Percentiles rank a stretch among this genome's conserved stretches.
phyloP scores from a whole-genome alignment of 140 eudicot species.

The Ambrosia hybrid region DNA sequence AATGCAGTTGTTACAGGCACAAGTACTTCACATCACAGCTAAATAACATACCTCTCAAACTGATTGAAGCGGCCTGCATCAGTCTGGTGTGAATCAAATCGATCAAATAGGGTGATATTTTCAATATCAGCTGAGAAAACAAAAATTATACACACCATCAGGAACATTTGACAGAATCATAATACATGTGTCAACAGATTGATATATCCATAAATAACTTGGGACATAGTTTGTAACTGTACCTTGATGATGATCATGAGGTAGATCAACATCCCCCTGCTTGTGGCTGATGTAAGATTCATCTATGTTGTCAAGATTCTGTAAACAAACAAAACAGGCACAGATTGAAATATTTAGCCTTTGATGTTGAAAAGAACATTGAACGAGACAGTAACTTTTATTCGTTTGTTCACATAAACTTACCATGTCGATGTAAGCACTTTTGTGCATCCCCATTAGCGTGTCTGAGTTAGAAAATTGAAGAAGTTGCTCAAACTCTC shows the following conservation, averaged over 20 bases:
- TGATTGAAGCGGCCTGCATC: slow-evolving; percentile 49
- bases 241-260: slow-evolving; percentile 81
- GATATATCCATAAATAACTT: background rate
- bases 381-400: background rate
- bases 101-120: slow-evolving; percentile 68
- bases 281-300: slow-evolving; percentile 47
- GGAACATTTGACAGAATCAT: slow-evolving; percentile 12
- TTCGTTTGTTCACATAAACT: background rate
- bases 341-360: background rate
- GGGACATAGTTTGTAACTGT: slow-evolving; percentile 42
- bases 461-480: slow-evolving; percentile 44
- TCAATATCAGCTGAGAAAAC: slow-evolving; percentile 65
- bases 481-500: slow-evolving; percentile 61
- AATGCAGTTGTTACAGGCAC: background rate
- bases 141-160: slow-evolving; percentile 13
- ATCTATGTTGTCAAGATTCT: slow-evolving; percentile 74
- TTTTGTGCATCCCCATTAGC: slow-evolving; percentile 54
- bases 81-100: slow-evolving; percentile 53
- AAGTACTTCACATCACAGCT: slow-evolving; percentile 3
- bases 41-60: slow-evolving; percentile 67
- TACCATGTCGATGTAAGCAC: slow-evolving; percentile 78
- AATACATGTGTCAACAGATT: background rate
- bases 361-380: background rate
- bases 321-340: slow-evolving; percentile 15
- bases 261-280: slow-evolving; percentile 41